These are phyloP conservation scores for Puccinia novopanici DNA, from an alignment of 1,284 basidiomycete genomes.

Conservation along the genomic window DNA sequence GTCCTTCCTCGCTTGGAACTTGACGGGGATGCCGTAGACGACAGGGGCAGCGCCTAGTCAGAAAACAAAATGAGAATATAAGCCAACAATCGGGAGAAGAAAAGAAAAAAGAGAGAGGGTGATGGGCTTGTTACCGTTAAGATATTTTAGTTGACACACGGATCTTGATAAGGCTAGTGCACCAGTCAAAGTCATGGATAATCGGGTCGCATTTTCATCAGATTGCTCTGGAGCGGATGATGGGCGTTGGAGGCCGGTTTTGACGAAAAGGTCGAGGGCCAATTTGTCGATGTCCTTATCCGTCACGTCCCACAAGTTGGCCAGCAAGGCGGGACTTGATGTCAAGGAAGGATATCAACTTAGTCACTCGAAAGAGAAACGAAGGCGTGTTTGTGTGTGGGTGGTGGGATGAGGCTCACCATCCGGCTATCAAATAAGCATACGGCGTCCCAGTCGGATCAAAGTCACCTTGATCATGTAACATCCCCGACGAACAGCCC, in stretches of 20 bases:
- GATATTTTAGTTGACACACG: conserved; percentile 41
- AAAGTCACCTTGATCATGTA: conserved; percentile 88
- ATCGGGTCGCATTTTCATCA: neutral
- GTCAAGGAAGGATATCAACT: conserved; percentile 2
- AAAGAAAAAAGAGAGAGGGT: neutral
- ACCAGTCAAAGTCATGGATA: conserved; percentile 8
- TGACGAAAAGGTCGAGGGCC: conserved; percentile 76
- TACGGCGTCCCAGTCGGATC: conserved; percentile 87
- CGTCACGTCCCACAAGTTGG: conserved; percentile 97
- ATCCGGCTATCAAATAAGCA: conserved; percentile 93
- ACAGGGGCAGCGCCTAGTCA: conserved; percentile 43
- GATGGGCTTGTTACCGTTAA: conserved; percentile 25
- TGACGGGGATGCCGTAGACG: conserved; percentile 46
- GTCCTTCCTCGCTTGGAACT: conserved; percentile 8
- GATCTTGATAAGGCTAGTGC: conserved; percentile 39
- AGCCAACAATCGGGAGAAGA: neutral
- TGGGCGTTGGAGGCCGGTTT: conserved; percentile 29
- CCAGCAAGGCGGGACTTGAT: conserved; percentile 81
- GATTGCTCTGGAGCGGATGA: neutral
- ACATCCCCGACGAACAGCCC: conserved; percentile 91
- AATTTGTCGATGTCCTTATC: conserved; percentile 95
- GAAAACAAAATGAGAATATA: neutral
- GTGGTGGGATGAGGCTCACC: conserved; percentile 70
- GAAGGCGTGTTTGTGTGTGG: conserved; percentile 73
- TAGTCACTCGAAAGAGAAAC: neutral